Evolutionary conservation across 768 basidiomycete genomes (phyloP).

Genomic region (Pleurotus cornucopiae): DNA sequence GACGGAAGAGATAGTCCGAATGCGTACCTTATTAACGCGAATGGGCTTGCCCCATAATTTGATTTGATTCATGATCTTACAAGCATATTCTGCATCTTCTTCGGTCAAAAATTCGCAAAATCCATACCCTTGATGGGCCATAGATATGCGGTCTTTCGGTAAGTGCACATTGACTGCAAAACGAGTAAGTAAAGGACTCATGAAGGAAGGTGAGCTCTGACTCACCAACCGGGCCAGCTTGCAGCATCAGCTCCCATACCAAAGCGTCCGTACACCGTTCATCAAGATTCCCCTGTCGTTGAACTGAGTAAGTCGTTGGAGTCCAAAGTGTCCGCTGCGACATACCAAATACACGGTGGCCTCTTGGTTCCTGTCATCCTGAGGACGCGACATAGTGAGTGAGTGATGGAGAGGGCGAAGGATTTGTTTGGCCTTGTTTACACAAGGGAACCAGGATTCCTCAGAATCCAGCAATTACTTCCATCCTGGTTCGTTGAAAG

Average conservation of each 20-base stretch:
- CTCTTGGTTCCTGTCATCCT: slow-evolving; percentile 89
- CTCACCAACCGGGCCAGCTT: slow-evolving; percentile 97
- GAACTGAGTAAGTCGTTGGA: slow-evolving; percentile 1
- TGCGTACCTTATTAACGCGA: slow-evolving; percentile 91
- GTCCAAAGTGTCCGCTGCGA: background rate
- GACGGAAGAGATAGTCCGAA: background rate
- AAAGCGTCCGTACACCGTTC: slow-evolving; percentile 92
- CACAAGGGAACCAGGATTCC: no score
- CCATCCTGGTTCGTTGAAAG: no score
- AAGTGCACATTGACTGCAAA: slow-evolving; percentile 89
- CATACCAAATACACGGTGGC: slow-evolving; percentile 83
- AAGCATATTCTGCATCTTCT: slow-evolving; percentile 99
- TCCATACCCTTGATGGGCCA: slow-evolving; percentile 98
- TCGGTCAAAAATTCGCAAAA: slow-evolving; percentile 99
- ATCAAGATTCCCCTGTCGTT: slow-evolving; percentile 85
- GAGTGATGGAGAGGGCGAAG: slow-evolving; percentile 7
- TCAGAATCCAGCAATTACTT: no score
- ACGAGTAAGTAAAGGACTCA: background rate
- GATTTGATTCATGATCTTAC: slow-evolving; percentile 99
- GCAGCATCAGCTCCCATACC: slow-evolving; percentile 97
- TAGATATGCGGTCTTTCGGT: slow-evolving; percentile 97
- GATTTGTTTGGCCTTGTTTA: background rate
- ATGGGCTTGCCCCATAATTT: slow-evolving; percentile 99
- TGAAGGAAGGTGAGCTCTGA: slow-evolving; percentile 13
- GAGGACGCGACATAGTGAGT: slow-evolving; percentile 57